Percentiles rank a stretch among this genome's conserved stretches.
phyloP scores from a whole-genome alignment of 805 yeast species.

The Priceomyces fermenticarens region DNA sequence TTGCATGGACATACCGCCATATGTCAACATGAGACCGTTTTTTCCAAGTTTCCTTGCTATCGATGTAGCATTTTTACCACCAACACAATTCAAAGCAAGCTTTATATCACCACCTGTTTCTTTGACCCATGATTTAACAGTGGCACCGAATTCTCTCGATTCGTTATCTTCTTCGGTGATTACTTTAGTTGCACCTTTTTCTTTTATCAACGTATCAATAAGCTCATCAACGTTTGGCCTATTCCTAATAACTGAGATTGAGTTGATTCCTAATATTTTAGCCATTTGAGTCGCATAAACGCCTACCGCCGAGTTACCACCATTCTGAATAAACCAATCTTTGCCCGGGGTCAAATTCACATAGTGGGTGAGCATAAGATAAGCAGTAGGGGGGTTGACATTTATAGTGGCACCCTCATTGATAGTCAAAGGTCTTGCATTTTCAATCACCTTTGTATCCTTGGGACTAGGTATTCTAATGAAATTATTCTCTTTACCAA shows the following conservation, averaged over 20 bases:
- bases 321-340: conserved; percentile 94
- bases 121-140: conserved; percentile 52
- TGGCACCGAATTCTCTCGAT: conserved; percentile 62
- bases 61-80: conserved; percentile 81
- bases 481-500: conserved; percentile 51
- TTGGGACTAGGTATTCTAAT: conserved; percentile 54
- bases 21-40: conserved; percentile 79
- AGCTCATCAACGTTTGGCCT: conserved; percentile 71
- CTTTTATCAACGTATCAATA: conserved; percentile 46
- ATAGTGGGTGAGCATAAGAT: conserved; percentile 76
- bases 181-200: conserved; percentile 81
- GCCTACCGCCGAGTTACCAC: conserved; percentile 95
- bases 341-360: conserved; percentile 55
- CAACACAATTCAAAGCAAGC: conserved; percentile 88
- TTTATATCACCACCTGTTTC: conserved; percentile 53
- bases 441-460: conserved; percentile 42
- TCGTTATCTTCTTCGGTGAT: conserved; percentile 84
- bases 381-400: conserved; percentile 93
- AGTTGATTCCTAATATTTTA: conserved; percentile 70
- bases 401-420: conserved; percentile 82
- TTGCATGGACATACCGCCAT: conserved; percentile 97
- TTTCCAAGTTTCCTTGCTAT: conserved; percentile 77
- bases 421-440: conserved; percentile 27
- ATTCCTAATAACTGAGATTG: conserved; percentile 84
- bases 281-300: conserved; percentile 88